Percentiles rank a stretch among this genome's conserved stretches.
phyloP scores from a whole-genome alignment of 108 stramenopile genomes.

The Nannochloropsis oceanica region DNA sequence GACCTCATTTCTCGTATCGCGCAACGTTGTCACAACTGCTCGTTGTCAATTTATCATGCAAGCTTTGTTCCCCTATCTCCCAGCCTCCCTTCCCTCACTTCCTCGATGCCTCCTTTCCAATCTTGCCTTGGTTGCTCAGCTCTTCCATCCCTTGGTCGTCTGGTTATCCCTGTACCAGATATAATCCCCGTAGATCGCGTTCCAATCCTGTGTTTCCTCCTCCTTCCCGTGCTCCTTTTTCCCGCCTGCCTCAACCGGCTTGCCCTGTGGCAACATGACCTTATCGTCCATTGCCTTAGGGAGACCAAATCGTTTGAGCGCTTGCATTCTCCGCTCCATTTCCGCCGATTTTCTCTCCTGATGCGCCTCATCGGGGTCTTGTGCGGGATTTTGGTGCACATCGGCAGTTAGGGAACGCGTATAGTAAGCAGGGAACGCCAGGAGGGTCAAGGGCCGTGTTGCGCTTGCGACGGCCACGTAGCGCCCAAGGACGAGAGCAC shows the following conservation, averaged over 20 bases:
- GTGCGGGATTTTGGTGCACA: not conserved
- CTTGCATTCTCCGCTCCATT: not conserved
- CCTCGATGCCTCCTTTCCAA: too few relatives aligned
- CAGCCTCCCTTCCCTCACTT: too few relatives aligned
- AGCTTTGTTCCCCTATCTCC: too few relatives aligned
- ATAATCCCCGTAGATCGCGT: not conserved
- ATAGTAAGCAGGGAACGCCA: not conserved
- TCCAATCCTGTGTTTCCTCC: not conserved
- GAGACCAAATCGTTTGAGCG: not conserved
- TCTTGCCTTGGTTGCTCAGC: not conserved
- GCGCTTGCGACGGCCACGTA: too few relatives aligned
- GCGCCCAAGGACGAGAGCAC: too few relatives aligned
- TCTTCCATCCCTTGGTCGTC: not conserved
- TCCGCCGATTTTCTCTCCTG: not conserved
- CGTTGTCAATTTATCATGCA: too few relatives aligned
- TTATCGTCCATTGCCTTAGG: not conserved
- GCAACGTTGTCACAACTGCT: too few relatives aligned
- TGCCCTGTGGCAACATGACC: not conserved
- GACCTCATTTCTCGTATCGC: too few relatives aligned
- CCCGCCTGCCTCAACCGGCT: not conserved
- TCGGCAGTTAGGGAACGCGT: not conserved
- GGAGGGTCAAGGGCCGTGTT: too few relatives aligned
- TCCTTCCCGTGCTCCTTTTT: not conserved
- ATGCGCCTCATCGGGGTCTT: not conserved
- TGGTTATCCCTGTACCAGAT: not conserved